Conservation (phyloP, 257 asterid genomes). For the Ocimum tenuiflorum region DNA sequence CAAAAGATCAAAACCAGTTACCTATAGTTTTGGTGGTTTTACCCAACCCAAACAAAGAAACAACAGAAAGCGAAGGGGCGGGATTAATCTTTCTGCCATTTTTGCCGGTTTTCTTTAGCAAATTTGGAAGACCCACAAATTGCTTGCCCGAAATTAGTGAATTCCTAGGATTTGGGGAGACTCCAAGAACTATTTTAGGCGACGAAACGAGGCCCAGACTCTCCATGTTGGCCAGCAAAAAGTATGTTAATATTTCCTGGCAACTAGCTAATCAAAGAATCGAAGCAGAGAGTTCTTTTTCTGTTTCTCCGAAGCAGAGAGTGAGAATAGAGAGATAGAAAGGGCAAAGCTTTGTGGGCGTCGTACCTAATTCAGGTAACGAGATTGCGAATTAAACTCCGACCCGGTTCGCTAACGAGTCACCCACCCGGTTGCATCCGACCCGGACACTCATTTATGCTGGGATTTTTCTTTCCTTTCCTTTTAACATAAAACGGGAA, state of each 20-base stretch:
- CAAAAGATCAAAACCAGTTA: slow-evolving; percentile 18
- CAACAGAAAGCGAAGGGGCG: slow-evolving; percentile 32
- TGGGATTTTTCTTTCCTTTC: no score
- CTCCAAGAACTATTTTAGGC: slow-evolving; percentile 56
- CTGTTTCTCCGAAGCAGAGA: no score
- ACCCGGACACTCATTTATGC: no score
- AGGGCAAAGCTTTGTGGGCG: not conserved
- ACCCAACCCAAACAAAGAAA: slow-evolving; percentile 38
- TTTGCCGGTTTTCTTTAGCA: slow-evolving; percentile 30
- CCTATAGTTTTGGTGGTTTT: slow-evolving; percentile 48
- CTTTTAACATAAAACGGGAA: no score
- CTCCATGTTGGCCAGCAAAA: slow-evolving; percentile 41
- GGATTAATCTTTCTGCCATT: slow-evolving; percentile 28
- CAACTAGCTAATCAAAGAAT: not conserved
- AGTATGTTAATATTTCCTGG: not conserved
- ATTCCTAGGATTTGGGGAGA: slow-evolving; percentile 42
- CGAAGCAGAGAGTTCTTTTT: not conserved
- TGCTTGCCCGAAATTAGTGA: slow-evolving; percentile 41
- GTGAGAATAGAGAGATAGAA: not conserved
- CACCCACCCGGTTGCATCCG: not conserved
- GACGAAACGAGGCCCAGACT: slow-evolving; percentile 56
- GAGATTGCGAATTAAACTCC: not conserved
- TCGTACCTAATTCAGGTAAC: slow-evolving; percentile 1
- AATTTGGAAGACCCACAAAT: slow-evolving; percentile 46
- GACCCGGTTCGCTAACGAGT: no score